phyloP scores from a whole-genome alignment of 768 basidiomycete species.

The Pholiota conissans region DNA sequence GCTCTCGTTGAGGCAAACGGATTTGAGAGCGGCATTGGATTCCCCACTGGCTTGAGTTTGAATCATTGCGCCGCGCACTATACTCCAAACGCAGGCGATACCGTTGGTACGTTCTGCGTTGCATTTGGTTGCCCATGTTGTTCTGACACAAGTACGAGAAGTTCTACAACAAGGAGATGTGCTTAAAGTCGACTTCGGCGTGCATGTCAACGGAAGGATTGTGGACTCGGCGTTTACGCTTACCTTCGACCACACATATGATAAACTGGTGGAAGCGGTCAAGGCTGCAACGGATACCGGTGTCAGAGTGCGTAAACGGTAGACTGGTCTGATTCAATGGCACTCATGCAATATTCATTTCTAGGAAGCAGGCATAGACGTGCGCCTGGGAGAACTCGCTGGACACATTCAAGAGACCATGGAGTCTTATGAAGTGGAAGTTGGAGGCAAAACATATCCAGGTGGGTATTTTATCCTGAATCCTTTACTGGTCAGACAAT shows the following conservation, averaged over 20 bases:
- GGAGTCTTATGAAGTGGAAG: conserved; percentile 97
- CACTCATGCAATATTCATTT: background rate
- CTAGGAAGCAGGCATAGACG: conserved; percentile 96
- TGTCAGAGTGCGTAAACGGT: conserved; percentile 53
- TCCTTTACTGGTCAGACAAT: background rate
- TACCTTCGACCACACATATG: conserved; percentile 85
- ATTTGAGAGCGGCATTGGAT: conserved; percentile 84
- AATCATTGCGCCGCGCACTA: conserved; percentile 98
- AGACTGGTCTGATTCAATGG: background rate
- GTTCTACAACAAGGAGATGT: conserved; percentile 85
- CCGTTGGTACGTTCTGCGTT: conserved; percentile 47
- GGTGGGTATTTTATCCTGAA: conserved; percentile 43
- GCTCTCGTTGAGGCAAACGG: conserved; percentile 92
- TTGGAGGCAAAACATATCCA: conserved; percentile 79
- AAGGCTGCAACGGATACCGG: conserved; percentile 94
- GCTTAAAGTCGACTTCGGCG: conserved; percentile 96
- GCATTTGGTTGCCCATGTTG: conserved; percentile 14
- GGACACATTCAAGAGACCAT: conserved; percentile 96
- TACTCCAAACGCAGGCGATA: conserved; percentile 93
- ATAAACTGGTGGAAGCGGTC: conserved; percentile 87
- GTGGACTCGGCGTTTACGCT: conserved; percentile 96
- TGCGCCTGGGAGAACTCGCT: conserved; percentile 88
- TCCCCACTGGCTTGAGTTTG: conserved; percentile 92
- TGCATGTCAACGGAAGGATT: conserved; percentile 96
- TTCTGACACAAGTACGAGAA: too few species aligned